A percentile compares a stretch with the other conserved stretches of the same genome.
Conservation (phyloP, 805 yeast genomes). For the Brettanomyces sp. region DNA sequence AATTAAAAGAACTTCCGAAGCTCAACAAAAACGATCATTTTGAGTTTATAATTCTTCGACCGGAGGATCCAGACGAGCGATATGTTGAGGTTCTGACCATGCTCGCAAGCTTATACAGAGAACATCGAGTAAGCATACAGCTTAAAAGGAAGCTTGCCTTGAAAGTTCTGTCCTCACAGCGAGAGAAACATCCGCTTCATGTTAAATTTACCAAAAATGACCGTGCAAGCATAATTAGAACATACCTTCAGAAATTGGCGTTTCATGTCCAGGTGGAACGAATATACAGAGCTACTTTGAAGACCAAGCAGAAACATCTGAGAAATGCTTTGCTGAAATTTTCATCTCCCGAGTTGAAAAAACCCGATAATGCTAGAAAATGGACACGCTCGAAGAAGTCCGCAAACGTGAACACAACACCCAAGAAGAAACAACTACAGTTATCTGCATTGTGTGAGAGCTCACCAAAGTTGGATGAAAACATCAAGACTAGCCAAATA, state of each 20-base stretch:
- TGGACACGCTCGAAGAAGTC: background rate
- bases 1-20: constrained; percentile 22
- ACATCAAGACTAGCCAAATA: background rate
- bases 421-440: constrained; percentile 1
- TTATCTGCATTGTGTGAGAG: background rate
- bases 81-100: constrained; percentile 35
- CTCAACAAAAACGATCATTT: constrained; percentile 17
- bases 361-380: constrained; percentile 4
- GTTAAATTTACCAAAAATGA: constrained; percentile 27
- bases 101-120: constrained; percentile 44
- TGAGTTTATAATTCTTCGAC: constrained; percentile 29
- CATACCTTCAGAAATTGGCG: constrained; percentile 44
- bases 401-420: background rate
- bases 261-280: constrained; percentile 58
- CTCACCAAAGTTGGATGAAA: constrained; percentile 1
- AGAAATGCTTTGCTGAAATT: constrained; percentile 2
- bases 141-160: constrained; percentile 32
- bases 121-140: constrained; percentile 37
- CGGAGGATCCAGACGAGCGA: constrained; percentile 34
- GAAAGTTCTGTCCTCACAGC: constrained; percentile 19
- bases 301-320: constrained; percentile 8
- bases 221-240: constrained; percentile 34
- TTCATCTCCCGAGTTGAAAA: constrained; percentile 10
- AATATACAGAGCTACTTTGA: constrained; percentile 42
- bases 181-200: constrained; percentile 3